These are phyloP conservation scores for Boletus speciosus DNA, from an alignment of 768 basidiomycete genomes.

Conservation along the genomic window DNA sequence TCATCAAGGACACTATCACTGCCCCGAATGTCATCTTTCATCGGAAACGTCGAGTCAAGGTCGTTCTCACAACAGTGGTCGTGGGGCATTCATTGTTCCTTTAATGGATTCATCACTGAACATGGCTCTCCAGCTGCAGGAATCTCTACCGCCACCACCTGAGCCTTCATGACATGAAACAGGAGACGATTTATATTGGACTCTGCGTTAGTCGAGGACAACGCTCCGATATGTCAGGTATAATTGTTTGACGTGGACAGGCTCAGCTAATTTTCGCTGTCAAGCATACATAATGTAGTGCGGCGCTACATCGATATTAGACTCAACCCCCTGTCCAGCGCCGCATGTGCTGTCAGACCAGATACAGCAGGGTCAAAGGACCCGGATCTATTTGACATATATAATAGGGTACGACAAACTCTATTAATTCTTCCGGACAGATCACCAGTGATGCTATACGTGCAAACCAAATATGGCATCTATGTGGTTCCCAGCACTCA, in stretches of 20 bases:
- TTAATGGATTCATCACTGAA: neutral
- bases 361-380: neutral
- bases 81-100: neutral
- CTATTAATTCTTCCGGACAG: neutral
- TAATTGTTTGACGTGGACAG: neutral
- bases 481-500: neutral
- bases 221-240: neutral
- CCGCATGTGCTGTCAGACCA: neutral
- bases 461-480: neutral
- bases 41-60: neutral
- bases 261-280: neutral
- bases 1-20: neutral
- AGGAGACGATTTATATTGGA: neutral
- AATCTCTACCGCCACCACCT: neutral
- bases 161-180: neutral
- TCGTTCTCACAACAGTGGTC: neutral
- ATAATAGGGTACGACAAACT: neutral
- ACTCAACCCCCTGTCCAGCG: neutral
- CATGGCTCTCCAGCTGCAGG: neutral
- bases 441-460: constrained; percentile 2
- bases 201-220: neutral
- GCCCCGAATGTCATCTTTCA: too few species aligned
- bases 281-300: neutral
- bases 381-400: neutral
- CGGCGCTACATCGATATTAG: neutral